phyloP scores from a whole-genome alignment of 2,329 filamentous ascomycete genomes.

The Aspergillus nomiae region DNA sequence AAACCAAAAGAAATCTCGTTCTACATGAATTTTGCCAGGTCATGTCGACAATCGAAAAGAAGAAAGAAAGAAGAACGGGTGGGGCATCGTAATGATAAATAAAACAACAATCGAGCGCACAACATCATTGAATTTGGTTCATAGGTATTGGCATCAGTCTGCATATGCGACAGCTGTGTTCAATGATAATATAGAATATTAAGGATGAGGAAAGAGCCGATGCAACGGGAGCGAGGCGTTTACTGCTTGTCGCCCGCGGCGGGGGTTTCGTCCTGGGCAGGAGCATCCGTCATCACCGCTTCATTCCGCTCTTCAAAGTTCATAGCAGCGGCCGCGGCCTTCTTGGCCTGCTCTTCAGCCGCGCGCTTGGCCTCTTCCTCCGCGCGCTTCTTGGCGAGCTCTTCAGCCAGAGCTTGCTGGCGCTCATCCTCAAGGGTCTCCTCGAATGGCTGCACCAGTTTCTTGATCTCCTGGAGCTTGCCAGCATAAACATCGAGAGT shows the following conservation, averaged over 20 bases:
- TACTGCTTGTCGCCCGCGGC: conserved; percentile 39
- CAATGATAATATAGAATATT: conserved; percentile 12
- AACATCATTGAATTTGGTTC: conserved; percentile 25
- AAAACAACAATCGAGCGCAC: conserved; percentile 11
- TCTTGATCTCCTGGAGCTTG: conserved; percentile 87
- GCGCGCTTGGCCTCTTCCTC: conserved; percentile 75
- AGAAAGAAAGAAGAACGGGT: conserved; percentile 4
- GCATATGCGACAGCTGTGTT: conserved; percentile 15
- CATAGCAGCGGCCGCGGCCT: conserved; percentile 50
- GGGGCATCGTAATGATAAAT: conserved; percentile 6
- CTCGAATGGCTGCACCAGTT: conserved; percentile 34
- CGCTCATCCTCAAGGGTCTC: conserved; percentile 68
- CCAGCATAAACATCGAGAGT: conserved; percentile 90
- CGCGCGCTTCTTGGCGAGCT: conserved; percentile 62
- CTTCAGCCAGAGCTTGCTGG: conserved; percentile 67
- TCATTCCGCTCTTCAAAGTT: conserved; percentile 44
- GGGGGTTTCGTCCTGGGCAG: conserved; percentile 34
- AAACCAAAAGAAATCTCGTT: conserved; percentile 7
- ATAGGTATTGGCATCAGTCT: conserved; percentile 27
- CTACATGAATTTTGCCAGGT: conserved; percentile 16
- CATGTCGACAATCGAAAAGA: conserved; percentile 9
- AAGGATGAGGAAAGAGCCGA: not conserved
- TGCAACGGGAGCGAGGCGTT: conserved; percentile 8
- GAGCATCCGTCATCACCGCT: conserved; percentile 64
- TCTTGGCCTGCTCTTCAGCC: conserved; percentile 68